Percentiles rank a stretch among this genome's conserved stretches.
These are phyloP conservation scores for Metschnikowia rubicola DNA, from an alignment of 805 yeast species.

Conservation along the genomic window DNA sequence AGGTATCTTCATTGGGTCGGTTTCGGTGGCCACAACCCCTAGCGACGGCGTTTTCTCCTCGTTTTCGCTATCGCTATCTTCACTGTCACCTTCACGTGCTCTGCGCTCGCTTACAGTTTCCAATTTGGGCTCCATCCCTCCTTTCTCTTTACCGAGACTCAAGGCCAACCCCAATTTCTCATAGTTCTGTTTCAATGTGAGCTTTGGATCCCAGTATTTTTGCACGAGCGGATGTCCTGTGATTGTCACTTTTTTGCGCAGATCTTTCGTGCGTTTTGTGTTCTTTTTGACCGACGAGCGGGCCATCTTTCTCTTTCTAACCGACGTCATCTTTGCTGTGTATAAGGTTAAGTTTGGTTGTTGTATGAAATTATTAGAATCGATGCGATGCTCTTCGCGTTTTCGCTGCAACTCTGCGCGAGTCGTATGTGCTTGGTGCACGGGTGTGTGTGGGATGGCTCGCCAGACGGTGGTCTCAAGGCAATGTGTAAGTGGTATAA, in stretches of 20 bases:
- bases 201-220: conserved; percentile 81
- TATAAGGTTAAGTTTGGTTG: neutral
- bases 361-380: neutral
- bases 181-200: conserved; percentile 85
- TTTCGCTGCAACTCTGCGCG: neutral
- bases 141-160: conserved; percentile 49
- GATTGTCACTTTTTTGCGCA: conserved; percentile 62
- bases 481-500: no score
- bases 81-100: conserved; percentile 12
- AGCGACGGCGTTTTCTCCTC: conserved; percentile 17
- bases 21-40: conserved; percentile 40
- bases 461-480: no score
- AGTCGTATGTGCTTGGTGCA: neutral
- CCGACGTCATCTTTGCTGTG: conserved; percentile 51
- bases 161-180: conserved; percentile 72
- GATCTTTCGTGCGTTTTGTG: conserved; percentile 68
- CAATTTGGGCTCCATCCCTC: conserved; percentile 72
- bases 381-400: conserved; percentile 5
- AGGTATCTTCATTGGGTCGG: conserved; percentile 60
- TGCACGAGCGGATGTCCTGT: conserved; percentile 79
- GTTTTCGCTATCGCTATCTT: conserved; percentile 21
- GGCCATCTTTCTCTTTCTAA: conserved; percentile 82
- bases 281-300: conserved; percentile 67
- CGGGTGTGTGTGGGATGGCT: neutral
- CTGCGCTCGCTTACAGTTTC: conserved; percentile 34